These are phyloP conservation scores for Cladosporium sp. DNA, from an alignment of 2,329 filamentous ascomycete genomes.

Conservation along the genomic window DNA sequence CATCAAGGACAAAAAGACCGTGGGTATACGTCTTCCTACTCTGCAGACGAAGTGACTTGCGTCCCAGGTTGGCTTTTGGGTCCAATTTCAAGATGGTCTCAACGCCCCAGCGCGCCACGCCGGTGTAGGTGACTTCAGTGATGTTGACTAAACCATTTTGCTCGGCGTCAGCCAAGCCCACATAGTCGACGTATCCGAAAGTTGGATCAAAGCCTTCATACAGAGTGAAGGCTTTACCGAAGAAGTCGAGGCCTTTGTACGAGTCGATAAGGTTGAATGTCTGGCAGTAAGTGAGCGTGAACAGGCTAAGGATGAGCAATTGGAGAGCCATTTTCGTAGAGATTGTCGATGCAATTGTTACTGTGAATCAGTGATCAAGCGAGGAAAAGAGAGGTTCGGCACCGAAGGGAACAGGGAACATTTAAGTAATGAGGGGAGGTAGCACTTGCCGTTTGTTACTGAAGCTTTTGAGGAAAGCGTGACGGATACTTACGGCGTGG, in stretches of 20 bases:
- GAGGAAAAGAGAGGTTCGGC: no score
- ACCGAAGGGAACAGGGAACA: no score
- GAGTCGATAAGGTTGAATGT: conserved; percentile 37
- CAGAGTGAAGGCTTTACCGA: conserved; percentile 17
- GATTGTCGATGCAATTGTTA: no score
- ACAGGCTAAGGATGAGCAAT: not conserved
- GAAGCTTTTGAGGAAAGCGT: no score
- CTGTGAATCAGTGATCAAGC: no score
- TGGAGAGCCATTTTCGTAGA: not conserved
- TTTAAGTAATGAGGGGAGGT: no score
- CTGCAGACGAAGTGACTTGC: conserved; percentile 44
- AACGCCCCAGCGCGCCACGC: conserved; percentile 20
- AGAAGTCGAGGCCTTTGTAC: conserved; percentile 36
- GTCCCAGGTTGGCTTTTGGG: conserved; percentile 30
- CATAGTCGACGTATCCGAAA: conserved; percentile 34
- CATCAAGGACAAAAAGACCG: conserved; percentile 46
- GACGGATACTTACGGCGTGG: no score
- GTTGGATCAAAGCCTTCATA: conserved; percentile 25
- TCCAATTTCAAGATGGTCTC: conserved; percentile 26
- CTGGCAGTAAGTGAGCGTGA: not conserved
- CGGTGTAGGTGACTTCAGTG: conserved; percentile 16
- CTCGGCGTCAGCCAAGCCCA: conserved; percentile 31
- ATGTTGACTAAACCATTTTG: conserved; percentile 26
- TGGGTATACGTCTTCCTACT: conserved; percentile 43
- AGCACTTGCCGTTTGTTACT: no score